Base-by-base conservation (phyloP, 805 yeast genomes). In the Lachancea kluyveri region DNA sequence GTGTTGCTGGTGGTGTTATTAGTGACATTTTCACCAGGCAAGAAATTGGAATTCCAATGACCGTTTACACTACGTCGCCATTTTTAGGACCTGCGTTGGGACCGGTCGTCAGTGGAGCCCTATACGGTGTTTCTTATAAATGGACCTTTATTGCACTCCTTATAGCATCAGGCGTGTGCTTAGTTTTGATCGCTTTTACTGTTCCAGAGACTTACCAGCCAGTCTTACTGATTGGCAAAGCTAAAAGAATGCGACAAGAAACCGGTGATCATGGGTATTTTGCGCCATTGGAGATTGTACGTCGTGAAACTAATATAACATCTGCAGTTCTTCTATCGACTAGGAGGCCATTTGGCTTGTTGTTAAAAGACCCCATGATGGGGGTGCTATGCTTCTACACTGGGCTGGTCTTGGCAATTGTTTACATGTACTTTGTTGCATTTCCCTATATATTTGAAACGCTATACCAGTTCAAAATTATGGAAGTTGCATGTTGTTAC, bases 1-100 rank as follows among this genome's bases (percentile, higher is more conserved):
- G 79, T 39, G 79, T 81, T 19, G 85, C 86, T 7, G 87, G 88
- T 21, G 94, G 92, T 13, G 68, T 82, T 1, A 62, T 83, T 26
- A 76, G 85, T 8, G 94, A 83, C 54, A 64, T 82, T 35, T 83
- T 76, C 63, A 62, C 62, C 12, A 74, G 75, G 36, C 57, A 65
- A 33, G 69, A 74, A 24, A 72, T 86, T 33, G 83, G 84, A 19
- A 57, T 68, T 7, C 87, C 92, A 2, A 70, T 83, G 72, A 72
- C 84, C 3, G 57, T 78, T 4, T 81, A 71, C 46, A 67, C 83
- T 0, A 60, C 79, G 11, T 67, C 77, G 3, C 84, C 85, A 2
- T 70, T 78, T 34, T 48, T 74, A 25, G 92, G 90, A 0, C 90
- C 92, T 2, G 68, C 79, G 1, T 46, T 78, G 14, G 85, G 85